Conservation (phyloP, 2,329 filamentous ascomycete genomes). For the Pseudodiploospora longispora region DNA sequence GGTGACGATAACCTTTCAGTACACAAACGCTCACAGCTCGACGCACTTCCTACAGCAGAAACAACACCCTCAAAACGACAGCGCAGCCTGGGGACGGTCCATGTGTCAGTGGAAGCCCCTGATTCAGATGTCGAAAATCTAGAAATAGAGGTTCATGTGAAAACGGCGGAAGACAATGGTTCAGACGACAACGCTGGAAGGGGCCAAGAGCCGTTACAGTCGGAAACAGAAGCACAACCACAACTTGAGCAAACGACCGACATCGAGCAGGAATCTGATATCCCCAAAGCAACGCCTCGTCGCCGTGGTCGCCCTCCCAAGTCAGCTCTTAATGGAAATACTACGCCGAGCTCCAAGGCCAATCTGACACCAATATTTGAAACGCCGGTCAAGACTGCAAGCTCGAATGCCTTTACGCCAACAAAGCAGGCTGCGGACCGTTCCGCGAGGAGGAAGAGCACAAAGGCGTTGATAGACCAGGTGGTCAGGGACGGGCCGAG, state of each 20-base stretch:
- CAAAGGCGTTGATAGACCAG: conserved; percentile 64
- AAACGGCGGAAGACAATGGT: conserved; percentile 5
- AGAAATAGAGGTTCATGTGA: not conserved
- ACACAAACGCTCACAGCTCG: conserved; percentile 18
- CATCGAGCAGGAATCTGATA: conserved; percentile 13
- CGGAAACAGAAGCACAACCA: conserved; percentile 3
- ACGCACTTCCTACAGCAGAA: conserved; percentile 14
- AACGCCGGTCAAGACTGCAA: conserved; percentile 31
- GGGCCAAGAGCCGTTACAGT: not conserved
- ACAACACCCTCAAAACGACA: conserved; percentile 25
- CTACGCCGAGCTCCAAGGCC: conserved; percentile 29
- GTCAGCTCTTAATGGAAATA: conserved; percentile 19
- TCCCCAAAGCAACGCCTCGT: conserved; percentile 25
- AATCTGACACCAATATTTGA: conserved; percentile 18
- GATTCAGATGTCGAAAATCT: not conserved
- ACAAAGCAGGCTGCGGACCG: conserved; percentile 66
- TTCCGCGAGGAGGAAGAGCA: conserved; percentile 81
- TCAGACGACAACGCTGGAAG: not conserved
- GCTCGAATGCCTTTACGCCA: conserved; percentile 44
- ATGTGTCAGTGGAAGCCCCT: too few relatives aligned
- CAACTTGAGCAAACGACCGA: not conserved
- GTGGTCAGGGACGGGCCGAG: conserved; percentile 55
- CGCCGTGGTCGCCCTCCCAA: conserved; percentile 29
- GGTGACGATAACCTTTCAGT: not conserved
- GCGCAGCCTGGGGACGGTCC: conserved; percentile 9